These are phyloP conservation scores for Coemansia sp. DNA, from an alignment of 192 early-diverging fungal species.

Conservation along the genomic window DNA sequence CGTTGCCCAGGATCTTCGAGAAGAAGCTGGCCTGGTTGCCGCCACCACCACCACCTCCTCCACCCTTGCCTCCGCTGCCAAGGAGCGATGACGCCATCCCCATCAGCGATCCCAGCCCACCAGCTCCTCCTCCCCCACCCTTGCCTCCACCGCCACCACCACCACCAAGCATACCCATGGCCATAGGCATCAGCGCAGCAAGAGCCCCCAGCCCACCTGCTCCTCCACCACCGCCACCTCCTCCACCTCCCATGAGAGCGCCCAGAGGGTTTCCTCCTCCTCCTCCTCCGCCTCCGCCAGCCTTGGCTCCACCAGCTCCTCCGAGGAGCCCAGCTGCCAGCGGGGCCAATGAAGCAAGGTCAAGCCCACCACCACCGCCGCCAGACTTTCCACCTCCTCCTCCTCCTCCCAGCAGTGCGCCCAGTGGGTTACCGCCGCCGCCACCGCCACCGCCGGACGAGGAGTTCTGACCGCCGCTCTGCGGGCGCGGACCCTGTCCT, in stretches of 20 bases:
- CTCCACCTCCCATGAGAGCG: slow-evolving; percentile 5
- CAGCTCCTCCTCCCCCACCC: slow-evolving; percentile 20
- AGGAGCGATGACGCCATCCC: slow-evolving; percentile 48
- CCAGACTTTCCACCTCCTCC: background rate
- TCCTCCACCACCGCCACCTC: slow-evolving; percentile 17
- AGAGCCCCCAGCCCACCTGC: slow-evolving; percentile 41
- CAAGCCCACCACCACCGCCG: slow-evolving; percentile 18
- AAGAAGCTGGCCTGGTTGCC: slow-evolving; percentile 38
- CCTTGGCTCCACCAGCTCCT: slow-evolving; percentile 19
- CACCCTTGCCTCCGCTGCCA: slow-evolving; percentile 10
- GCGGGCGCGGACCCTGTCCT: slow-evolving; percentile 2
- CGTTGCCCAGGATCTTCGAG: slow-evolving; percentile 47
- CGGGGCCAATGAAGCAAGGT: slow-evolving; percentile 37
- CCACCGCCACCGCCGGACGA: background rate
- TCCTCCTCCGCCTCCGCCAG: background rate
- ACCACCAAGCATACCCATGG: slow-evolving; percentile 41
- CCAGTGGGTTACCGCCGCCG: slow-evolving; percentile 21
- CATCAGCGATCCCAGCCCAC: slow-evolving; percentile 37
- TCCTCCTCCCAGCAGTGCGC: background rate
- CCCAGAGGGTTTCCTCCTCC: slow-evolving; percentile 1
- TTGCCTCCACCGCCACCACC: slow-evolving; percentile 20
- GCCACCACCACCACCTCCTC: slow-evolving; percentile 15
- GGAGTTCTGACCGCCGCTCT: background rate
- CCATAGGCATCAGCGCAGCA: slow-evolving; percentile 39
- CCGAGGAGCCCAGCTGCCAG: slow-evolving; percentile 39